Evolutionary conservation across 2,329 filamentous ascomycete species (phyloP), one percentile per base, ranked within the genome.

Genomic region (Ceratocystis cacaofunesta): DNA sequence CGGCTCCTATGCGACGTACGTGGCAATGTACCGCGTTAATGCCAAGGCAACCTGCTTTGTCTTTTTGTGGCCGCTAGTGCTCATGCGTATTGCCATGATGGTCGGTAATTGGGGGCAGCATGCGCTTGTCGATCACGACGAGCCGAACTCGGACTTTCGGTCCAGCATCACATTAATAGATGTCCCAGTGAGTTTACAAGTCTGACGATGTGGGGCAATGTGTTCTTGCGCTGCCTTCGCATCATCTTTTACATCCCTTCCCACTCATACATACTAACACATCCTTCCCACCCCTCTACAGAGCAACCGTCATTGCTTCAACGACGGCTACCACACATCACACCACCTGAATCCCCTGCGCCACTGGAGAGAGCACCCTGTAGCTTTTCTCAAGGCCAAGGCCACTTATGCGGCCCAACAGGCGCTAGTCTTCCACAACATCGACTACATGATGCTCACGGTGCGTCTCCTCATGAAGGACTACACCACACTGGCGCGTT

Each of bases 81-180:
- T 87, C 36, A 79, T 92, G 74, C 80, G 89, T 0, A 70, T 89
- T 19, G 88, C 85, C 0, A 74, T 92, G 68, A 92, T 92, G 89
- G 79, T 89, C 6, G 89, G 89, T 1, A 92, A 92, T 72, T 92
- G 88, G 87, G 89, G 87, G 2, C 89, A 92, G 72, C 89, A 92
- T 72, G 88, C 88, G 1, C 85, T 92, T 69, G 88, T 92, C 5
- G 88, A 92, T 70, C 82, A 85, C 22, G 77, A 83, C 12, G 85
- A 90, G 69, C 89, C 89, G 0, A 82, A 89, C 70, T 91, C 87
- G 0, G 88, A 92, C 71, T 92, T 85, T 70, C 80, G 88, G 44
- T 90, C 86, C 0, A 91, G 88, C 73, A 88, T 92, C 69, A 92
- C 89, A 0, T 72, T 92, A 28, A 85, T 92, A 65, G 89, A 92